Evolutionary conservation across 768 basidiomycete genomes (phyloP).

Genomic region (Phlebiopsis gigantea): DNA sequence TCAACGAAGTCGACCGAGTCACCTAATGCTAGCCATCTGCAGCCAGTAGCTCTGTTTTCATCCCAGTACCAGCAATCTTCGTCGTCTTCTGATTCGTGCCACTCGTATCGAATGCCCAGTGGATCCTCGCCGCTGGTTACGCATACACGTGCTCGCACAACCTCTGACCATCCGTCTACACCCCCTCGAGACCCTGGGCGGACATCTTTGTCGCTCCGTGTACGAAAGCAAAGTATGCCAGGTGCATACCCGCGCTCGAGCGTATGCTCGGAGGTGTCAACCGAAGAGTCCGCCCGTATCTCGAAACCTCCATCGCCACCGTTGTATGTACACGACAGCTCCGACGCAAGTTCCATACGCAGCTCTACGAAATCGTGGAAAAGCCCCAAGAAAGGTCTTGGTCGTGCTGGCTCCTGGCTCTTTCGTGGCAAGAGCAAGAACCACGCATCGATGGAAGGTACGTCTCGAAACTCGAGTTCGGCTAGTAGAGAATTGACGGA

Average conservation of each 20-base stretch:
- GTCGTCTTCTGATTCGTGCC: background rate
- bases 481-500: background rate
- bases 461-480: background rate
- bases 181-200: background rate
- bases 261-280: slow-evolving; percentile 56
- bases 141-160: background rate
- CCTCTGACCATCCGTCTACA: background rate
- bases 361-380: slow-evolving; percentile 28
- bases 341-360: slow-evolving; percentile 25
- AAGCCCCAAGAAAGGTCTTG: slow-evolving; percentile 22
- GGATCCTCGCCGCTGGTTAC: background rate
- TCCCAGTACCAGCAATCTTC: background rate
- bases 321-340: slow-evolving; percentile 17
- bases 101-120: background rate
- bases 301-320: slow-evolving; percentile 51
- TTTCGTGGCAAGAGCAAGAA: slow-evolving; percentile 20
- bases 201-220: slow-evolving; percentile 30
- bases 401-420: slow-evolving; percentile 22
- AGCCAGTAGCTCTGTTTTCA: background rate
- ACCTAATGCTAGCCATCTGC: background rate
- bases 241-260: slow-evolving; percentile 50
- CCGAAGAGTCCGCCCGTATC: slow-evolving; percentile 62
- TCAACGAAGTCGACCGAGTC: background rate
- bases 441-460: slow-evolving; percentile 10
- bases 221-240: slow-evolving; percentile 36